These are phyloP conservation scores for Rosa hybrid DNA, from an alignment of 331 rosid species.

Conservation along the genomic window DNA sequence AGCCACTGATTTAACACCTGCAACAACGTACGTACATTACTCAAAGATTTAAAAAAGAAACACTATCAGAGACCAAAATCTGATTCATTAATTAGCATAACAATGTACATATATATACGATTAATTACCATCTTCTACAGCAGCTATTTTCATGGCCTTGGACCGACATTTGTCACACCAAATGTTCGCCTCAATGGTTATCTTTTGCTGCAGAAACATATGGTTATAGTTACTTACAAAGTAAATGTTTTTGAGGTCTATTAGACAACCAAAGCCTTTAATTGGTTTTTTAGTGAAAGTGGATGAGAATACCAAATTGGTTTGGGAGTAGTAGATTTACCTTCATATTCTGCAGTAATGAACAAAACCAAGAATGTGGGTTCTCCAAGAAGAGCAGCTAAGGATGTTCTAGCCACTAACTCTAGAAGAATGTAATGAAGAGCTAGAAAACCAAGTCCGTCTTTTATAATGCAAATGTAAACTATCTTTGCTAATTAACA, in stretches of 20 bases:
- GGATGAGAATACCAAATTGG: neutral
- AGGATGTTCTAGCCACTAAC: neutral
- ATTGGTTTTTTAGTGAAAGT: neutral
- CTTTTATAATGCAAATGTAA: neutral
- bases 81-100: neutral
- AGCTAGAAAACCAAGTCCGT: neutral
- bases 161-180: slow-evolving; percentile 35
- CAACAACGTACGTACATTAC: neutral
- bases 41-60: neutral
- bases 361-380: slow-evolving; percentile 1
- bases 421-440: neutral
- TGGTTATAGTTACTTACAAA: neutral
- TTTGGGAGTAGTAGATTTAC: neutral
- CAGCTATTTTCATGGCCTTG: slow-evolving; percentile 35
- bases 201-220: slow-evolving; percentile 12
- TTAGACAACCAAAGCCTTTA: neutral
- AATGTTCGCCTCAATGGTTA: slow-evolving; percentile 13
- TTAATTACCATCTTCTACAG: slow-evolving; percentile 35
- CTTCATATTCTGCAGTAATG: neutral
- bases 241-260: neutral
- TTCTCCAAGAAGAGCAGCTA: slow-evolving; percentile 1
- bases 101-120: neutral
- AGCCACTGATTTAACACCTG: slow-evolving; percentile 50
- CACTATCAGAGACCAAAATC: neutral
- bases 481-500: neutral